A percentile compares a stretch with the other conserved stretches of the same genome.
phyloP scores from a whole-genome alignment of 169 alveolate genomes.

The Eimeria brunetti region DNA sequence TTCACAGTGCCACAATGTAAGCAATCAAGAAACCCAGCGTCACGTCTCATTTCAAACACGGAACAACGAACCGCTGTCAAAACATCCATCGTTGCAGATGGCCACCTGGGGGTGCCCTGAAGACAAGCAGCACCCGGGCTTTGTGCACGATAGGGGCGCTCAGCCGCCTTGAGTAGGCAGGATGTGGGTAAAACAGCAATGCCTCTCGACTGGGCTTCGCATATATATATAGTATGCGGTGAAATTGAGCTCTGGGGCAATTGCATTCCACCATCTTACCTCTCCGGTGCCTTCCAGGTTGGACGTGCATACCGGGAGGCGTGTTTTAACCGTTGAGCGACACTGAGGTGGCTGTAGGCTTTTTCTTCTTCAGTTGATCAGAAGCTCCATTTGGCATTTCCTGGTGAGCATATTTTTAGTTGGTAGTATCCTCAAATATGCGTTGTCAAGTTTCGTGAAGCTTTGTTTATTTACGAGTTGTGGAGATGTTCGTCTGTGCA shows the following conservation, averaged over 20 bases:
- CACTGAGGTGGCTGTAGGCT: background rate
- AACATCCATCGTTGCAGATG: background rate
- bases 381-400: background rate
- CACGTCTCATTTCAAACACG: slow-evolving; percentile 13
- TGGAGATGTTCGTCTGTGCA: background rate
- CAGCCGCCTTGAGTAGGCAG: background rate
- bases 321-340: background rate
- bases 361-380: too few relatives aligned
- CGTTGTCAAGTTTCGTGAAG: background rate
- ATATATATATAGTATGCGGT: background rate
- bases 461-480: background rate
- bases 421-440: background rate
- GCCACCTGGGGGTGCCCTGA: background rate
- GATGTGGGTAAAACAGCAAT: background rate
- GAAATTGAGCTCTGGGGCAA: background rate
- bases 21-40: background rate
- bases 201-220: background rate
- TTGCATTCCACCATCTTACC: background rate
- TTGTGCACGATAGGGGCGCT: background rate
- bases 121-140: background rate
- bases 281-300: background rate
- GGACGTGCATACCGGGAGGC: background rate
- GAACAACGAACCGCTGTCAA: background rate
- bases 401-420: background rate
- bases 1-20: background rate